Evolutionary conservation across 1,284 basidiomycete genomes (phyloP).

Genomic region (Taiwanofungus camphoratus): DNA sequence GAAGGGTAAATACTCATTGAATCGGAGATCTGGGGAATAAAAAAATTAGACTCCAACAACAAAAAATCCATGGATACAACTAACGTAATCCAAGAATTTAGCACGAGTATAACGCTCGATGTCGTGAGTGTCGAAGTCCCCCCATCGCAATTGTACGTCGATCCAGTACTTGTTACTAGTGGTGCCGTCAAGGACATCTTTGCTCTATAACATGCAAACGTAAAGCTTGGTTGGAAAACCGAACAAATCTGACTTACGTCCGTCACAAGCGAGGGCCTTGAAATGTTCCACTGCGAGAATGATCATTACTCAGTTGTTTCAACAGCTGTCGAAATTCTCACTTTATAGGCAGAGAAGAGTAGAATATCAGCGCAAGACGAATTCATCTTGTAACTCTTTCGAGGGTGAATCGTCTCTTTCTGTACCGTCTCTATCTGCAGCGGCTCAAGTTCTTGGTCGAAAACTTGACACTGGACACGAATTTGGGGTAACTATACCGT

Average conservation of each 20-base stretch:
- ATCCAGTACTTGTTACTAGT: slow-evolving; percentile 99
- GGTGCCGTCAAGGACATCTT: slow-evolving; percentile 95
- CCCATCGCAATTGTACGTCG: slow-evolving; percentile 97
- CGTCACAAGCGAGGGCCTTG: slow-evolving; percentile 91
- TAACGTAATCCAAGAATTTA: slow-evolving; percentile 93
- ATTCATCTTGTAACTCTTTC: slow-evolving; percentile 99
- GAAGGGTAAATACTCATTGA: slow-evolving; percentile 98
- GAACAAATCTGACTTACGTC: slow-evolving; percentile 52
- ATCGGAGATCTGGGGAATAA: slow-evolving; percentile 64
- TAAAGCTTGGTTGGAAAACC: slow-evolving; percentile 5
- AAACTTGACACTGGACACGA: slow-evolving; percentile 79
- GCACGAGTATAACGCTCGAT: slow-evolving; percentile 97
- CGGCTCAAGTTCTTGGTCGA: slow-evolving; percentile 98
- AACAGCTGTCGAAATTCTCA: slow-evolving; percentile 17
- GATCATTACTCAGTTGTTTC: neutral
- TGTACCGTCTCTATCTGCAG: slow-evolving; percentile 99
- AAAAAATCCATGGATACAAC: slow-evolving; percentile 22
- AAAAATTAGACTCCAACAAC: neutral
- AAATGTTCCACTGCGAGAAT: slow-evolving; percentile 83
- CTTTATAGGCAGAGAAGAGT: slow-evolving; percentile 93
- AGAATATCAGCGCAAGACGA: slow-evolving; percentile 95
- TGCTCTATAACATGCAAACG: slow-evolving; percentile 46
- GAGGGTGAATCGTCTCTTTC: slow-evolving; percentile 98
- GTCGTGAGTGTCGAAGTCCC: slow-evolving; percentile 98
- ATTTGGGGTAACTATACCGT: neutral